Percentiles rank a stretch among this genome's conserved stretches.
These are phyloP conservation scores for Metarhizium robertsii DNA, from an alignment of 2,329 filamentous ascomycete species.

Conservation along the genomic window DNA sequence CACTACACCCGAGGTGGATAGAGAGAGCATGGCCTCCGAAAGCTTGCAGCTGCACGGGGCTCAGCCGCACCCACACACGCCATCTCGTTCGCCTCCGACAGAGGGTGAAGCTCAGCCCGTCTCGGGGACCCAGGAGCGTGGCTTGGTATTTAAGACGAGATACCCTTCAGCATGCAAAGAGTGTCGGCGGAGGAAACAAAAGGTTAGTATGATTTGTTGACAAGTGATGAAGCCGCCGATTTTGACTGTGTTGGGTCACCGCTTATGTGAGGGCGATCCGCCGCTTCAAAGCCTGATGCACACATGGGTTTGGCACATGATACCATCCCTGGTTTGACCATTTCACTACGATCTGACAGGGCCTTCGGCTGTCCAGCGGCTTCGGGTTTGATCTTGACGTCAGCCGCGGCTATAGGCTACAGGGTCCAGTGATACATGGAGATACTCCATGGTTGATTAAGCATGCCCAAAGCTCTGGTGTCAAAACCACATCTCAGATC, in stretches of 20 bases:
- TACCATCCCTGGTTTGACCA: not conserved
- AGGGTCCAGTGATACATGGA: no score
- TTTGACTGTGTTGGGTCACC: not conserved
- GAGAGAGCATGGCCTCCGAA: conserved; percentile 15
- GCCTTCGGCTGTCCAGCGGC: not conserved
- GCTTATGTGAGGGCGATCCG: not conserved
- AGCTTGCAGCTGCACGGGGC: conserved; percentile 17
- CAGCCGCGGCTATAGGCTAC: no score
- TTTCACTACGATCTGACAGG: not conserved
- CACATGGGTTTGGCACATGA: not conserved
- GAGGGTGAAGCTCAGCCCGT: conserved; percentile 3
- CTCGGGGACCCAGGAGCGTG: not conserved
- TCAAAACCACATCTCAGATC: no score
- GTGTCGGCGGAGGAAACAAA: conserved; percentile 43
- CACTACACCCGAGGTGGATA: not conserved
- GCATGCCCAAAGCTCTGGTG: no score
- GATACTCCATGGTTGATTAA: no score
- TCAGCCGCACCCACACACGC: conserved; percentile 6
- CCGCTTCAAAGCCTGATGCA: not conserved
- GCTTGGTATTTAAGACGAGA: conserved; percentile 11
- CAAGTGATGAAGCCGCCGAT: not conserved
- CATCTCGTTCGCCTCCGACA: conserved; percentile 7
- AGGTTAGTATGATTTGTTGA: conserved; percentile 21
- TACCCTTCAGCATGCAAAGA: conserved; percentile 37
- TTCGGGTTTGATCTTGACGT: not conserved